Percentiles rank a stretch among this genome's conserved stretches.
These are phyloP conservation scores for Cyclostephanos tholiformis DNA, from an alignment of 108 stramenopile species.

Conservation along the genomic window DNA sequence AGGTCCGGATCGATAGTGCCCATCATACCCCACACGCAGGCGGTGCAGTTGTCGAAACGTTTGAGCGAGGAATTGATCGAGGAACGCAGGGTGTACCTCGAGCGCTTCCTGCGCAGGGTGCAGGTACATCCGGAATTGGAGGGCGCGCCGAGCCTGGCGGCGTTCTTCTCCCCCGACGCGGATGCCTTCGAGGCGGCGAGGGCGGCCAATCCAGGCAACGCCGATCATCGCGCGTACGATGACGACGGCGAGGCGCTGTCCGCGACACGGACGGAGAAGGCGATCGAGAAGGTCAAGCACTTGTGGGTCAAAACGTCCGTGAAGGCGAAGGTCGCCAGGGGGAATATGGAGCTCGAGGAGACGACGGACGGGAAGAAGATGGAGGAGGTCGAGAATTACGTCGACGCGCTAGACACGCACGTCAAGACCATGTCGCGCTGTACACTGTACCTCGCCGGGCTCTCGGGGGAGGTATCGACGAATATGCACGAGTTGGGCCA, in stretches of 20 bases:
- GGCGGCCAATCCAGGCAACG: conserved; percentile 54
- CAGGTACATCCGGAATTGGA: conserved; percentile 79
- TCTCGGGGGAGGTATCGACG: conserved; percentile 61
- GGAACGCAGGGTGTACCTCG: conserved; percentile 72
- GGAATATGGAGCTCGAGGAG: conserved; percentile 56
- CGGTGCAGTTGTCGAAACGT: conserved; percentile 58
- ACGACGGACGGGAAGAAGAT: conserved; percentile 69
- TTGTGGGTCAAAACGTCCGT: conserved; percentile 65
- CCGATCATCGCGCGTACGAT: conserved; percentile 1
- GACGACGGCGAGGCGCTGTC: not conserved
- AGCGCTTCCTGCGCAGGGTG: conserved; percentile 75
- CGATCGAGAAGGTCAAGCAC: conserved; percentile 52
- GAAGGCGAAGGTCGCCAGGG: conserved; percentile 49
- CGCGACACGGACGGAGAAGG: conserved; percentile 14
- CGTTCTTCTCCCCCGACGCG: conserved; percentile 81
- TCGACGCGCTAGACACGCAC: conserved; percentile 69
- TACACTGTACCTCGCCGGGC: conserved; percentile 68
- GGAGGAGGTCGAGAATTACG: conserved; percentile 68
- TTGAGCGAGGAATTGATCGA: conserved; percentile 80
- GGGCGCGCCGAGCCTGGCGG: conserved; percentile 66
- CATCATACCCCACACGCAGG: conserved; percentile 88
- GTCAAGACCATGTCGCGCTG: conserved; percentile 73
- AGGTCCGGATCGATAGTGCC: conserved; percentile 90
- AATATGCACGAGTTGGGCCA: conserved; percentile 83
- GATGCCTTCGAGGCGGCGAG: conserved; percentile 65